Evolutionary conservation across 1,139 yeast species (phyloP).

Genomic region (Blastobotrys proliferans): DNA sequence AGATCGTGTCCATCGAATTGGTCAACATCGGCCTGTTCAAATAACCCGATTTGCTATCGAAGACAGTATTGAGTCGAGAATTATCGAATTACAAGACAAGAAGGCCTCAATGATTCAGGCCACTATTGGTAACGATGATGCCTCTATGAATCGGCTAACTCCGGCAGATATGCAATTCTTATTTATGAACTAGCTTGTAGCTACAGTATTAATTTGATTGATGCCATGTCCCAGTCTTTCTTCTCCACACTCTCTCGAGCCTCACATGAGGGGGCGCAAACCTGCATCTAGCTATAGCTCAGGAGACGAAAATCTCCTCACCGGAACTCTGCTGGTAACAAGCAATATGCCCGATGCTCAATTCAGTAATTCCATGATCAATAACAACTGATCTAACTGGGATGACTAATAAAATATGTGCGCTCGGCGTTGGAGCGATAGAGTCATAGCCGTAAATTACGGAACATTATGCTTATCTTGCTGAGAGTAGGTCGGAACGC

Average conservation of each 20-base stretch:
- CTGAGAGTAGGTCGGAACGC: no score
- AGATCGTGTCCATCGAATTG: constrained; percentile 96
- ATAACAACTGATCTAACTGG: no score
- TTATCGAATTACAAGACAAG: constrained; percentile 91
- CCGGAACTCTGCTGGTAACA: no score
- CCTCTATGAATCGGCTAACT: constrained; percentile 80
- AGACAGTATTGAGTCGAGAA: constrained; percentile 94
- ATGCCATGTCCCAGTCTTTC: background rate
- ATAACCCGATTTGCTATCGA: constrained; percentile 90
- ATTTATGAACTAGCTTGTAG: constrained; percentile 69
- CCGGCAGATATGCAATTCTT: constrained; percentile 93
- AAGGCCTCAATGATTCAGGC: constrained; percentile 98
- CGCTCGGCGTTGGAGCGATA: no score
- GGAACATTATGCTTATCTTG: no score
- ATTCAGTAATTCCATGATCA: no score
- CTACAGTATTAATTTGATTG: background rate
- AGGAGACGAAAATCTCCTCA: no score
- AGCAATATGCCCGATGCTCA: no score
- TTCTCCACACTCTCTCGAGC: background rate
- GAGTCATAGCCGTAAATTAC: no score
- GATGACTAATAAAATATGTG: no score
- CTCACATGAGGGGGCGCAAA: no score
- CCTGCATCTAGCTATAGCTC: no score
- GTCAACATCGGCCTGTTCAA: constrained; percentile 92
- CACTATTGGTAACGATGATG: constrained; percentile 86